phyloP scores from a whole-genome alignment of 352 stramenopile species.

The Pythium volutum region DNA sequence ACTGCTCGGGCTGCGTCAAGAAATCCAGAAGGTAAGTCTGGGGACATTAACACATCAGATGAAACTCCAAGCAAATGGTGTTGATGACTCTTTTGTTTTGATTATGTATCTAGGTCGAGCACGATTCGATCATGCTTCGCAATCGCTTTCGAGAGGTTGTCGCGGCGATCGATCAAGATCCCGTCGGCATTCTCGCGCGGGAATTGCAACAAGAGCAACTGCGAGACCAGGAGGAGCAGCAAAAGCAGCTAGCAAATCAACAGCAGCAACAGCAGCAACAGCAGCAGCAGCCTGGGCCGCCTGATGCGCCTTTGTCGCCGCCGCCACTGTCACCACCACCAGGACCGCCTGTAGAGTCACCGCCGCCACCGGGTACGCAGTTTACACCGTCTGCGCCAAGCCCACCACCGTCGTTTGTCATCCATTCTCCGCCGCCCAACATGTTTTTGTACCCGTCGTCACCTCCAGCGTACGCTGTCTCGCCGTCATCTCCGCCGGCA shows the following conservation, averaged over 20 bases:
- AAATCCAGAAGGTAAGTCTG: constrained; percentile 44
- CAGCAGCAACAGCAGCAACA: constrained; percentile 24
- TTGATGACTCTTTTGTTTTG: not conserved
- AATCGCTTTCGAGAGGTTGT: constrained; percentile 72
- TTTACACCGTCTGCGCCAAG: constrained; percentile 13
- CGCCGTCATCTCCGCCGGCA: constrained; percentile 7
- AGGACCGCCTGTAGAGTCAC: constrained; percentile 25
- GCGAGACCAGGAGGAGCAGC: constrained; percentile 12
- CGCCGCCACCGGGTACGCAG: constrained; percentile 8
- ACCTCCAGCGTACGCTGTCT: constrained; percentile 8
- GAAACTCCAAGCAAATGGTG: not conserved
- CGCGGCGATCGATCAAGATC: constrained; percentile 65
- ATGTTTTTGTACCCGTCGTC: constrained; percentile 1
- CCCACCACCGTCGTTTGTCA: constrained; percentile 9
- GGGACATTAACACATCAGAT: not conserved
- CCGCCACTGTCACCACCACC: constrained; percentile 11
- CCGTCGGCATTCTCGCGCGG: constrained; percentile 39
- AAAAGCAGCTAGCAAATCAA: constrained; percentile 25
- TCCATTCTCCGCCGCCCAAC: constrained; percentile 7
- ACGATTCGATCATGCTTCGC: constrained; percentile 60
- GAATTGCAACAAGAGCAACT: constrained; percentile 25
- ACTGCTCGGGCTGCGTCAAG: constrained; percentile 44
- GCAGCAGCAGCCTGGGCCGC: constrained; percentile 14
- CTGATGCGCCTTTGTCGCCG: constrained; percentile 9
- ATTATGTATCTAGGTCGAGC: constrained; percentile 59